Conservation (phyloP, 768 basidiomycete genomes). For the Panus rudis region DNA sequence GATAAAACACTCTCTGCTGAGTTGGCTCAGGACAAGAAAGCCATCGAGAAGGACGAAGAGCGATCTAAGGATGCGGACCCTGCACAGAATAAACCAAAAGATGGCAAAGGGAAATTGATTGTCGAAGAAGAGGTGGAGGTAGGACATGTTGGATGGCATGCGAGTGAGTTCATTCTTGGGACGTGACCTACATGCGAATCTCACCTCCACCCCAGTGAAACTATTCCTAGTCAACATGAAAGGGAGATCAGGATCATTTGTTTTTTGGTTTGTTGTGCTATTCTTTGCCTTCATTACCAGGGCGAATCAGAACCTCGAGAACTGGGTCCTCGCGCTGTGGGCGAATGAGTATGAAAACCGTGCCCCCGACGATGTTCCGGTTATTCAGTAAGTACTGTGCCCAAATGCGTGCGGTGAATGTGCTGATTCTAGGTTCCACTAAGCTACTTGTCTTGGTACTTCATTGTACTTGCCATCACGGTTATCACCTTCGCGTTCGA, state of each 20-base stretch:
- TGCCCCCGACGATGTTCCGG: constrained; percentile 10
- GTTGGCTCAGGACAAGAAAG: constrained; percentile 13
- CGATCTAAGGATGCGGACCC: not conserved
- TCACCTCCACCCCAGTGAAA: constrained; percentile 18
- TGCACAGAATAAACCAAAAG: constrained; percentile 12
- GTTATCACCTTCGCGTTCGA: constrained; percentile 27
- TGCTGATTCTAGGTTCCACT: not conserved
- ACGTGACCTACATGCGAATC: constrained; percentile 5
- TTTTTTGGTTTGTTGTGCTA: constrained; percentile 26
- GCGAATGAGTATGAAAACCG: constrained; percentile 17
- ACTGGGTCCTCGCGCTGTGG: constrained; percentile 36
- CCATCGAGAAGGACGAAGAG: constrained; percentile 18
- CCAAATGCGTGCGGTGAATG: not conserved
- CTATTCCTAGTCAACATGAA: constrained; percentile 19
- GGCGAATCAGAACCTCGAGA: constrained; percentile 21
- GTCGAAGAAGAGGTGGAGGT: constrained; percentile 56
- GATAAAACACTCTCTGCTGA: constrained; percentile 20
- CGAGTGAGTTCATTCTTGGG: constrained; percentile 21
- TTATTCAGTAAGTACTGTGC: constrained; percentile 9
- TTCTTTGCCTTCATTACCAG: constrained; percentile 10
- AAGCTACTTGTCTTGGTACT: constrained; percentile 43
- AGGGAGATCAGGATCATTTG: constrained; percentile 16
- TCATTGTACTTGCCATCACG: constrained; percentile 26
- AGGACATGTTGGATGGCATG: constrained; percentile 48
- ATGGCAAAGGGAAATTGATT: constrained; percentile 47